A percentile compares a stretch with the other conserved stretches of the same genome.
Conservation (phyloP, 768 basidiomycete genomes). For the Psilocybe cubensis region DNA sequence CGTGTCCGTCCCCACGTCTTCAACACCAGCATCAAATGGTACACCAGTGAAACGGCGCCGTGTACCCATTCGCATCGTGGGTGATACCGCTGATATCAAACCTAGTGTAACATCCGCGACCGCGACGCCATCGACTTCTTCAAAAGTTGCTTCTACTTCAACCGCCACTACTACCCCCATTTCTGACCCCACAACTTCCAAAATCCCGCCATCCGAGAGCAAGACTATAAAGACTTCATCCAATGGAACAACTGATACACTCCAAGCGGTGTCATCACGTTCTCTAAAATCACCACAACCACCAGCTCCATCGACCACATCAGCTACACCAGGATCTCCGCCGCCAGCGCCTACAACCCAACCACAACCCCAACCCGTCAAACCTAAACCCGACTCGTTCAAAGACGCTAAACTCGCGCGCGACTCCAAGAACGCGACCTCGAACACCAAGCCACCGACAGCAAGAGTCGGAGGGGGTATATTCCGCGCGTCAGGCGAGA, state of each 20-base stretch:
- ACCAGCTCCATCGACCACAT: slow-evolving; percentile 10
- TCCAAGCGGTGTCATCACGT: slow-evolving; percentile 28
- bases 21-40: slow-evolving; percentile 2
- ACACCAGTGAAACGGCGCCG: slow-evolving; percentile 47
- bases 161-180: neutral
- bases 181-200: neutral
- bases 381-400: slow-evolving; percentile 40
- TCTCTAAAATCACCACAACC: slow-evolving; percentile 24
- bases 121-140: no score
- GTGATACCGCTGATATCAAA: slow-evolving; percentile 25
- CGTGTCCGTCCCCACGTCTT: slow-evolving; percentile 16
- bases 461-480: slow-evolving; percentile 71
- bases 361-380: neutral
- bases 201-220: neutral
- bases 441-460: slow-evolving; percentile 4
- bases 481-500: slow-evolving; percentile 65
- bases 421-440: slow-evolving; percentile 34
- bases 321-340: neutral
- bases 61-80: slow-evolving; percentile 66
- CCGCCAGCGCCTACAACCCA: neutral
- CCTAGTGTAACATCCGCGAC: neutral
- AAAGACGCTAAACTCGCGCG: slow-evolving; percentile 62
- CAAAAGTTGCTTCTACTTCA: neutral
- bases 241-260: slow-evolving; percentile 2
- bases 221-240: neutral